These are phyloP conservation scores for Magnolia changhungtana DNA, from an alignment of 164 flowering plant species.

Conservation along the genomic window DNA sequence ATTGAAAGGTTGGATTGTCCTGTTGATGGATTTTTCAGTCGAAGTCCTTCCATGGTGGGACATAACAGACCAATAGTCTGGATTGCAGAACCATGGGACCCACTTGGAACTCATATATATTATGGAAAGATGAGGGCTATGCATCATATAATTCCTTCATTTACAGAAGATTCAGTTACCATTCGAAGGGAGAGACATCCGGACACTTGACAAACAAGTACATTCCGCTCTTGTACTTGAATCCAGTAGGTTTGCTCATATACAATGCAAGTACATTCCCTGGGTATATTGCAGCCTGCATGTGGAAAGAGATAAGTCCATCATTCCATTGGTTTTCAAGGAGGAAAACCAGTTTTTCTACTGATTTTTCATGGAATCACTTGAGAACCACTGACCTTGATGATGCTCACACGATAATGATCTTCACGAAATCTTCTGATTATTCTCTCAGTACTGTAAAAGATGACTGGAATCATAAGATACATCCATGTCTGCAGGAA, in stretches of 20 bases:
- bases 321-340: background rate
- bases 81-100: too few species aligned
- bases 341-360: background rate
- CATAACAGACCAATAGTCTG: too few species aligned
- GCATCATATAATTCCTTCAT: too few species aligned
- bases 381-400: slow-evolving; percentile 45
- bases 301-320: background rate
- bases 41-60: too few species aligned
- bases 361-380: background rate
- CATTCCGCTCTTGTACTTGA: slow-evolving; percentile 93
- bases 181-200: slow-evolving; percentile 74
- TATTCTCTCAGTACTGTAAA: slow-evolving; percentile 65
- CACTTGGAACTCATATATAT: too few species aligned
- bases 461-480: slow-evolving; percentile 45
- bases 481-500: slow-evolving; percentile 96
- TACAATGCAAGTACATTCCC: slow-evolving; percentile 88
- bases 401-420: slow-evolving; percentile 40
- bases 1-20: background rate
- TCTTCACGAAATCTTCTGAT: slow-evolving; percentile 30
- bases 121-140: too few species aligned
- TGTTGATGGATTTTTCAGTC: background rate
- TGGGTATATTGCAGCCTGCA: slow-evolving; percentile 69
- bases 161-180: slow-evolving; percentile 36
- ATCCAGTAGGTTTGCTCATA: slow-evolving; percentile 80
- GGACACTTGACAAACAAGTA: slow-evolving; percentile 90